phyloP scores from a whole-genome alignment of 345 rosid genomes.

The Gossypium thurberi region DNA sequence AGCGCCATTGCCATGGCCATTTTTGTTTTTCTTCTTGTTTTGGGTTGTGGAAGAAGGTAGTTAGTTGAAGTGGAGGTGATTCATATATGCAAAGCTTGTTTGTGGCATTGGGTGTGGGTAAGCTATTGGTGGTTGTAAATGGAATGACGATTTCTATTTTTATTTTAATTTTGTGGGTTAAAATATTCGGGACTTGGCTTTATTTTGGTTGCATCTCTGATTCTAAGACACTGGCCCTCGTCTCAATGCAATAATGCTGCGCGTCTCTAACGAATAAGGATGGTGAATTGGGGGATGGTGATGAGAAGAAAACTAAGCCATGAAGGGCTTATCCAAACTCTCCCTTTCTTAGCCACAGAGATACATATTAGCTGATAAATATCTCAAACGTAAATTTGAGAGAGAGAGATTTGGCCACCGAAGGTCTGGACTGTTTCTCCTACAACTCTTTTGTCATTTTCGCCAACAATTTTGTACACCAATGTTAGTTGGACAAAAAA shows the following conservation, averaged over 20 bases:
- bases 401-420: not conserved
- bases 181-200: not conserved
- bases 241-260: not conserved
- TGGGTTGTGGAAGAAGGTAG: not conserved
- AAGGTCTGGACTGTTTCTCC: not conserved
- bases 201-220: not conserved
- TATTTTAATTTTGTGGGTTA: not conserved
- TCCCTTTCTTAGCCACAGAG: slow-evolving; percentile 11
- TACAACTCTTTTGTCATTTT: not conserved
- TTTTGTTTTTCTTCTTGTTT: not conserved
- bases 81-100: not conserved
- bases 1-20: slow-evolving; percentile 80
- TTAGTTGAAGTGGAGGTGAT: not conserved
- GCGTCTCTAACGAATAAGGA: too few species aligned
- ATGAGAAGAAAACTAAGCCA: slow-evolving; percentile 1
- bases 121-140: slow-evolving; percentile 32
- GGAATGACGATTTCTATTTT: slow-evolving; percentile 12
- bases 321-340: slow-evolving; percentile 8
- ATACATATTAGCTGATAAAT: not conserved
- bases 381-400: not conserved
- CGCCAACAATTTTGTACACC: not conserved
- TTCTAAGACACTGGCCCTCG: not conserved
- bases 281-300: not conserved
- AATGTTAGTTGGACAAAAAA: too few species aligned
- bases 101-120: slow-evolving; percentile 27